A percentile compares a stretch with the other conserved stretches of the same genome.
Conservation (phyloP, 345 rosid species). For the Geranium rotundifolium region DNA sequence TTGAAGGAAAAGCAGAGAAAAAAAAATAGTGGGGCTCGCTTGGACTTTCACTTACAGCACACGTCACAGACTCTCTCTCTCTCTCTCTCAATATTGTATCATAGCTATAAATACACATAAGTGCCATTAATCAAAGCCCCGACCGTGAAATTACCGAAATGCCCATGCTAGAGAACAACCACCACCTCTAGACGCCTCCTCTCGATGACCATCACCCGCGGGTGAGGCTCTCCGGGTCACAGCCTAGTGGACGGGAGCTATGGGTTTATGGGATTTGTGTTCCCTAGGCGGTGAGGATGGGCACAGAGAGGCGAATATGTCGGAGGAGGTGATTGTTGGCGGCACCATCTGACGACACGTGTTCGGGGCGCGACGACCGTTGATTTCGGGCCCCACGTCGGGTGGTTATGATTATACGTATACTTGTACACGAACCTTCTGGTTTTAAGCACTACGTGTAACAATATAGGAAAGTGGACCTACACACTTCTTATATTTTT, state of each 20-base stretch:
- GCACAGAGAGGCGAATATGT: not conserved
- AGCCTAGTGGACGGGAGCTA: not conserved
- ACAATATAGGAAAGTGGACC: constrained; percentile 8
- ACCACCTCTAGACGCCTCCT: not conserved
- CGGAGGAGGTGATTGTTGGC: not conserved
- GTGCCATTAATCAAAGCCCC: not conserved
- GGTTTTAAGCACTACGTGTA: constrained; percentile 10
- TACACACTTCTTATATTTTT: not conserved
- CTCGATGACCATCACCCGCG: not conserved
- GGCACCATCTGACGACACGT: constrained; percentile 13
- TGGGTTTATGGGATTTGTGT: not conserved
- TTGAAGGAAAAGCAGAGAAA: not conserved
- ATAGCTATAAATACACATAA: not conserved
- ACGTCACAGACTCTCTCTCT: constrained; percentile 39
- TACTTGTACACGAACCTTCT: constrained; percentile 1
- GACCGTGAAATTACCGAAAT: constrained; percentile 7
- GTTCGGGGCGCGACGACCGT: constrained; percentile 19
- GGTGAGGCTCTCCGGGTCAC: constrained; percentile 7
- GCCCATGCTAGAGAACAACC: constrained; percentile 10
- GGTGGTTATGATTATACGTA: not conserved
- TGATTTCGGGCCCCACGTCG: constrained; percentile 1
- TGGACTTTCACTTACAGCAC: constrained; percentile 56
- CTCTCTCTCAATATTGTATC: not conserved
- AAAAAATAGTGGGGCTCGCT: constrained; percentile 6
- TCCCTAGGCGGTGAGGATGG: not conserved